Conservation (phyloP, 441 rosid species). For the Adansonia gregorii region DNA sequence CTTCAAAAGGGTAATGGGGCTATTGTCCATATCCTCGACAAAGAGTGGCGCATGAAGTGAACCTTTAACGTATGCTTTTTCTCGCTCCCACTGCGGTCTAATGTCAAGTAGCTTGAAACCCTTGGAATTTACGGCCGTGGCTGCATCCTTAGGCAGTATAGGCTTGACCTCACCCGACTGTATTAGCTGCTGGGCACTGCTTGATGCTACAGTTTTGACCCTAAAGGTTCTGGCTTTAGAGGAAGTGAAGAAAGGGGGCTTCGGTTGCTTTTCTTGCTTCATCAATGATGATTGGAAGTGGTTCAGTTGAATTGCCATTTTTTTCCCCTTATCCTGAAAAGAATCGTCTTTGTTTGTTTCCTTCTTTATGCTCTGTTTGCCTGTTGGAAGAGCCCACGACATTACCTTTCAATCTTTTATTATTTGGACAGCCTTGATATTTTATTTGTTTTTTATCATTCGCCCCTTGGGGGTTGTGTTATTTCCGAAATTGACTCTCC, state of each 20-base stretch:
- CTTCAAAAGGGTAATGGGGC: constrained; percentile 76
- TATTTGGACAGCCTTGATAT: not conserved
- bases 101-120: constrained; percentile 73
- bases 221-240: constrained; percentile 31
- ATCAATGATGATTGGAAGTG: constrained; percentile 30
- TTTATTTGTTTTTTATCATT: not conserved
- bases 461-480: not conserved
- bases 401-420: not conserved
- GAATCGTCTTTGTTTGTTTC: not conserved
- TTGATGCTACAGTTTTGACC: constrained; percentile 38
- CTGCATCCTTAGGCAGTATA: constrained; percentile 65
- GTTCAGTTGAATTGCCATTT: constrained; percentile 49
- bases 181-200: constrained; percentile 53
- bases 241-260: constrained; percentile 22
- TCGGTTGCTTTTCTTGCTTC: constrained; percentile 29
- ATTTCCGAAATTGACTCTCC: constrained; percentile 5
- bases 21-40: constrained; percentile 65
- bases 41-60: constrained; percentile 82
- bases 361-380: not conserved
- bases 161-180: constrained; percentile 52
- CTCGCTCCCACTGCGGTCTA: constrained; percentile 85
- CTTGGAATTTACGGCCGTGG: constrained; percentile 48
- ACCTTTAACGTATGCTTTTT: constrained; percentile 74
- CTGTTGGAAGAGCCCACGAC: constrained; percentile 7
- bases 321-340: constrained; percentile 24